Base-by-base conservation (phyloP, 371 early-diverging fungal species). In the Zopfochytrium polystomum region DNA sequence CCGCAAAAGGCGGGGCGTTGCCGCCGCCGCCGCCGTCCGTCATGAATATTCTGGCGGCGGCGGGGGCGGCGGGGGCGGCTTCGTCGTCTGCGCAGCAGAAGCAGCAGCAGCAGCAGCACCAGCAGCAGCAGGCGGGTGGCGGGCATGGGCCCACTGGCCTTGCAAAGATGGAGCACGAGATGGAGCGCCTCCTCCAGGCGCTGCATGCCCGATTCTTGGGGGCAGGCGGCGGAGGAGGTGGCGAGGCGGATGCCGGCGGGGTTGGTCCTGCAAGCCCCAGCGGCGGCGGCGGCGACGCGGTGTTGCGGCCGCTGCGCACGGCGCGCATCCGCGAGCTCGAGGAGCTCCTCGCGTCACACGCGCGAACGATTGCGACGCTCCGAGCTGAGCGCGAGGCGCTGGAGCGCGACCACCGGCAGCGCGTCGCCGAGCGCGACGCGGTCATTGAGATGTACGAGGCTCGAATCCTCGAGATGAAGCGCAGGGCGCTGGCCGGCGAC, bases 261-360 rank as follows among this genome's bases (percentile, higher is more conserved):
- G 75, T n/a, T n/a, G n/a, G n/a, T n/a, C n/a, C n/a, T n/a, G n/a
- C n/a, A 74, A 18, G 31, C 55, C 15, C 20, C 27, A 6, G 38
- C 52, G 25, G 30, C 34, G 9, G 45, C 11, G 11, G 53, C 62
- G 23, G 69, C 46, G 31, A 62, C 35, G 55, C 63, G 50, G 58
- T 74, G 49, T 31, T 52, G 32, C 68, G 74, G 67, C 71, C 32
- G 69, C 64, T 56, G 45, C 55, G 34, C 9, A 65, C 59, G 20
- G n/a, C n/a, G n/a, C 47, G 66, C n/a, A 55, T 70, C 18, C 51
- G 70, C 32, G 66, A 68, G 42, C 62, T 74, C 15, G 75, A 79
- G 49, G 57, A 52, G 38, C 7, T 66, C 31, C 43, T 60, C 18
- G 66, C 59, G 22, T 60, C 60, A 18, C 66, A 66, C 47, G 66